Conservation (phyloP, 2,329 filamentous ascomycete species). For the Botrytis aclada region DNA sequence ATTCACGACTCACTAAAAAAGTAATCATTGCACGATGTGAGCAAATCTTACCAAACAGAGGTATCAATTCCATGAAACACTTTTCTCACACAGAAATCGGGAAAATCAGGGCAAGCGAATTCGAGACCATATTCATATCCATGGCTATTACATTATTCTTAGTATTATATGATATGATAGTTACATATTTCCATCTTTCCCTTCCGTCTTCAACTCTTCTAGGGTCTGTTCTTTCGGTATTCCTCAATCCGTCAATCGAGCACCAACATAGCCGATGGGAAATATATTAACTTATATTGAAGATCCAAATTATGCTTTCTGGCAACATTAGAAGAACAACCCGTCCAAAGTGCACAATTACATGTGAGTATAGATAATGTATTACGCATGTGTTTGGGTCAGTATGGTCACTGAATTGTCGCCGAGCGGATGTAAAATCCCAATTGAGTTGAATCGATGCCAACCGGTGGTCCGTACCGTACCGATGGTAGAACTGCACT, state of each 20-base stretch:
- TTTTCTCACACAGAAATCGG: neutral
- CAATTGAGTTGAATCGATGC: neutral
- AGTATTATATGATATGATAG: neutral
- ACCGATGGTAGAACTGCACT: slow-evolving; percentile 1
- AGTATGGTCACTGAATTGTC: neutral
- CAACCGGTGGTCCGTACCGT: neutral
- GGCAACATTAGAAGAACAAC: neutral
- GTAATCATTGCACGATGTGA: neutral
- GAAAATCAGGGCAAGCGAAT: neutral
- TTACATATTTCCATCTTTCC: neutral
- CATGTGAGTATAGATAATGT: neutral
- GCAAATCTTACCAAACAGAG: slow-evolving; percentile 1
- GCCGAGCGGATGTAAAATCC: neutral
- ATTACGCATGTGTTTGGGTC: slow-evolving; percentile 2
- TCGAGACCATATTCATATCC: neutral
- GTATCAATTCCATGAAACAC: neutral
- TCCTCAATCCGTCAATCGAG: neutral
- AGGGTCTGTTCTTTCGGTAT: neutral
- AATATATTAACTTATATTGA: slow-evolving; percentile 9
- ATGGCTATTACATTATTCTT: neutral
- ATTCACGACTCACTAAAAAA: neutral
- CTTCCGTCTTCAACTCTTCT: neutral
- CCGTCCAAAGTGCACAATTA: neutral
- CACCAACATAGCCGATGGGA: slow-evolving; percentile 9
- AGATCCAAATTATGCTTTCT: neutral